phyloP scores from a whole-genome alignment of 495 filamentous ascomycete species.

The Glutinoglossum americanum region DNA sequence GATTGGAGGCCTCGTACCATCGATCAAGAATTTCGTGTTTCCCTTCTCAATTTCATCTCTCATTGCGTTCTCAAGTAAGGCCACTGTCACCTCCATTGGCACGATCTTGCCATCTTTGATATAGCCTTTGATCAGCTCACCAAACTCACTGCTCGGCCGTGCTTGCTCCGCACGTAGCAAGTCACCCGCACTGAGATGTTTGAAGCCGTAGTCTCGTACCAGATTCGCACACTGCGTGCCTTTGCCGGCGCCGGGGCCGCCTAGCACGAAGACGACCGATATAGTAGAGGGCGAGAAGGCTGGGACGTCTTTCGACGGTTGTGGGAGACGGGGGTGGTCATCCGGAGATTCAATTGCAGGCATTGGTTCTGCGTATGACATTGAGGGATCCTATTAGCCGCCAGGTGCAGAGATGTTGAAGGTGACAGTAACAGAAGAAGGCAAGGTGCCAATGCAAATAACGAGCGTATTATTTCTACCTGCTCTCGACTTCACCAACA shows the following conservation, averaged over 20 bases:
- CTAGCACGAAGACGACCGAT: constrained; percentile 74
- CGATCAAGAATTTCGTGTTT: constrained; percentile 54
- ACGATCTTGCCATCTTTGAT: constrained; percentile 91
- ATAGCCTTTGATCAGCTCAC: constrained; percentile 68
- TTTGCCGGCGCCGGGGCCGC: constrained; percentile 59
- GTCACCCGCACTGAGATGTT: constrained; percentile 82
- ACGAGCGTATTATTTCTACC: constrained; percentile 10
- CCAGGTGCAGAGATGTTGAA: too few relatives aligned
- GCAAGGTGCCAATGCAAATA: not conserved
- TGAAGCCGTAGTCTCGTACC: constrained; percentile 77
- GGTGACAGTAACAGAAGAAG: not conserved
- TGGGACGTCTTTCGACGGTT: constrained; percentile 33
- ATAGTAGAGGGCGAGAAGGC: constrained; percentile 62
- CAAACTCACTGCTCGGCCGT: constrained; percentile 64
- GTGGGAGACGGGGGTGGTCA: constrained; percentile 22
- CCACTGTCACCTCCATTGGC: constrained; percentile 95
- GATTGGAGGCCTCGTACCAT: constrained; percentile 22
- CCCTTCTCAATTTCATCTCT: constrained; percentile 28
- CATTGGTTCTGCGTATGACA: constrained; percentile 12
- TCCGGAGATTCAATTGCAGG: constrained; percentile 22
- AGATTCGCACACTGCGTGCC: constrained; percentile 78
- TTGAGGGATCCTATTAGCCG: not conserved
- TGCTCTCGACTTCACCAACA: constrained; percentile 38
- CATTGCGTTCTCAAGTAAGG: constrained; percentile 85
- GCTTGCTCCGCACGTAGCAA: constrained; percentile 84